Evolutionary conservation across 345 rosid species (phyloP).

Genomic region (Citrus glauca): DNA sequence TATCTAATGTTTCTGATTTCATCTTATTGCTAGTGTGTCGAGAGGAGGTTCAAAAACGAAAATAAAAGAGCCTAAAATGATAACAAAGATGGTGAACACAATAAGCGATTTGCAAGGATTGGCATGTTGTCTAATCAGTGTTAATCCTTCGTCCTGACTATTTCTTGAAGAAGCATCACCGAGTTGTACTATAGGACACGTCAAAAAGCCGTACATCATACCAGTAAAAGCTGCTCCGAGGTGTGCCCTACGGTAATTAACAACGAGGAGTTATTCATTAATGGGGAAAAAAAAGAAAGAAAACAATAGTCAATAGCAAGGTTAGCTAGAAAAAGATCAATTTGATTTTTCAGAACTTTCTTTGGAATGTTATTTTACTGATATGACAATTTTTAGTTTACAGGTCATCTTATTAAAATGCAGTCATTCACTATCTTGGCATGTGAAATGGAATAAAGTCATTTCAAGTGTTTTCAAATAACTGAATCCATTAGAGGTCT

Average conservation of each 20-base stretch:
- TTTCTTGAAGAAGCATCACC: slow-evolving; percentile 45
- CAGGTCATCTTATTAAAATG: no score
- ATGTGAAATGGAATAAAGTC: neutral
- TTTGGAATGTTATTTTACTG: neutral
- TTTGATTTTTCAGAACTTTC: neutral
- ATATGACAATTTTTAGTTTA: neutral
- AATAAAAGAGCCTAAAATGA: slow-evolving; percentile 43
- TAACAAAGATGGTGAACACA: slow-evolving; percentile 39
- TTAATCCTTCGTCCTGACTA: slow-evolving; percentile 52
- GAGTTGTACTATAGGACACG: slow-evolving; percentile 58
- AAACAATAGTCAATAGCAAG: no score
- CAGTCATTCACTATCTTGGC: neutral
- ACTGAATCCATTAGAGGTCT: slow-evolving; percentile 7
- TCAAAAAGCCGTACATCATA: slow-evolving; percentile 53
- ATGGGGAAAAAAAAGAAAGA: no score
- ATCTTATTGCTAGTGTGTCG: slow-evolving; percentile 24
- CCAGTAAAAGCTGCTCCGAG: slow-evolving; percentile 69
- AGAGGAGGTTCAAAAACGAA: slow-evolving; percentile 56
- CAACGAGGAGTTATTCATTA: neutral
- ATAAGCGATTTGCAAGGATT: slow-evolving; percentile 64
- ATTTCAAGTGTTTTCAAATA: neutral
- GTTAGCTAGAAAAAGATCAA: neutral
- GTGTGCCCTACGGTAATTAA: slow-evolving; percentile 56
- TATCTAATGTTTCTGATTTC: slow-evolving; percentile 14
- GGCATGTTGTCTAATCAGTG: slow-evolving; percentile 32